Base-by-base conservation (phyloP, 371 early-diverging fungal genomes). In the Mortierella sp. region DNA sequence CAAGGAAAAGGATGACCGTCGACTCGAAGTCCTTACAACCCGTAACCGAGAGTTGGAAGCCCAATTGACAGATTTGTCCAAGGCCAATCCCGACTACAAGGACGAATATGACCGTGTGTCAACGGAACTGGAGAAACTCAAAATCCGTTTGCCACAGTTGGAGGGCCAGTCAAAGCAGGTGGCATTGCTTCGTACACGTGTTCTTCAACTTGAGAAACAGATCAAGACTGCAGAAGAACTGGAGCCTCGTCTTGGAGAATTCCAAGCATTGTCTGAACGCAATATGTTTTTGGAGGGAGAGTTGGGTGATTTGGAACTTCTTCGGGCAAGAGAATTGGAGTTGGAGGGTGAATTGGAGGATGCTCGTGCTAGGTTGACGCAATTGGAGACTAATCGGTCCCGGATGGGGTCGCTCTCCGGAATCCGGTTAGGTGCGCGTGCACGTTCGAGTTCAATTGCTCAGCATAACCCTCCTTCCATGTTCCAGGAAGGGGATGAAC, bases 1-100 rank as follows among this genome's bases (percentile, higher is more conserved):
- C 60, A 79, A 69, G 61, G 73, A 79, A 30, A 79, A 79, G 57
- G 79, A 79, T 28, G 79, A 79, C 55, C 79, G 73, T 14, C 79
- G 70, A 2, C 60, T 72, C 14, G 70, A 79, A 25, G 60, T 68
- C 45, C 58, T 79, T 66, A 48, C 25, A 0, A 45, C 59, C 15
- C 68, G 73, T 19, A 72, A 72, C 60, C 72, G 79, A 14, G 79
- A 79, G 37, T 48, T 79, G 28, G 79, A 79, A 50, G 30, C 62
- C 0, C 60, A 72, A 0, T 15, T 79, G 43, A 45, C 68, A 1
- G 79, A 79, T 18, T 69, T 66, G 57, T 52, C 66, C 50, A 66
- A 64, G 63, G 57, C 60, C 50, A 56, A 64, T 9, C 79, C 79
- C 7, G 73, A 72, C 45, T 79, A 69, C 58, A 79, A 79, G 68